These are phyloP conservation scores for Sporothrix euskadiensis DNA, from an alignment of 2,329 filamentous ascomycete genomes.

Conservation along the genomic window DNA sequence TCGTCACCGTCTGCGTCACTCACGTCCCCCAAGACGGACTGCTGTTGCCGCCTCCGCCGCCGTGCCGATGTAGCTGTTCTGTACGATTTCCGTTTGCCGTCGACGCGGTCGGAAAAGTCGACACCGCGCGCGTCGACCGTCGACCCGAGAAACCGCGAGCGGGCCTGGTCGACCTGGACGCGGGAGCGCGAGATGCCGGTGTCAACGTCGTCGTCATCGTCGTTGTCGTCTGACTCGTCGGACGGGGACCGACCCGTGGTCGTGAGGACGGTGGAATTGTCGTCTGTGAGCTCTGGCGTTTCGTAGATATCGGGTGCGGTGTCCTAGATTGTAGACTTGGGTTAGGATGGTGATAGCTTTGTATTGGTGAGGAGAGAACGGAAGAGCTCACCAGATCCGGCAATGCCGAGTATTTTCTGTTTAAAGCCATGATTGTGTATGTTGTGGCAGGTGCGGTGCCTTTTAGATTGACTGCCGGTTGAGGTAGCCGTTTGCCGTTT, in stretches of 20 bases:
- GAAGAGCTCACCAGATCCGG: slow-evolving; percentile 66
- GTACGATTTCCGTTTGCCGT: slow-evolving; percentile 80
- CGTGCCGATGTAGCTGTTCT: slow-evolving; percentile 63
- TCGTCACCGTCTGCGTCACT: slow-evolving; percentile 66
- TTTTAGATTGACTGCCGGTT: not conserved
- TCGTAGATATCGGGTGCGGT: slow-evolving; percentile 94
- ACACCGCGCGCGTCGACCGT: slow-evolving; percentile 74
- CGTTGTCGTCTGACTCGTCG: slow-evolving; percentile 59
- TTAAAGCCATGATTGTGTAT: slow-evolving; percentile 62
- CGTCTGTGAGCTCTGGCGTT: slow-evolving; percentile 88
- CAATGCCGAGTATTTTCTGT: slow-evolving; percentile 78
- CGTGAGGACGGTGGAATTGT: slow-evolving; percentile 76
- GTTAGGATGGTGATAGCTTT: not conserved
- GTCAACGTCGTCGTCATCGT: slow-evolving; percentile 61
- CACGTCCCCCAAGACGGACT: slow-evolving; percentile 66
- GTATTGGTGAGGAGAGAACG: not conserved
- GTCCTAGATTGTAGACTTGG: slow-evolving; percentile 58
- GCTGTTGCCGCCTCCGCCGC: slow-evolving; percentile 52
- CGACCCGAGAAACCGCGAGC: slow-evolving; percentile 73
- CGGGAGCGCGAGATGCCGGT: slow-evolving; percentile 73
- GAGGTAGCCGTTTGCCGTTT: slow-evolving; percentile 12
- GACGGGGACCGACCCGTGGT: slow-evolving; percentile 58
- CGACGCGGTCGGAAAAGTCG: slow-evolving; percentile 88
- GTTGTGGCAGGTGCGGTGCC: not conserved
- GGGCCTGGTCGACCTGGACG: slow-evolving; percentile 75